Conservation (phyloP, 2,329 filamentous ascomycete species). For the Penicillium sp. region DNA sequence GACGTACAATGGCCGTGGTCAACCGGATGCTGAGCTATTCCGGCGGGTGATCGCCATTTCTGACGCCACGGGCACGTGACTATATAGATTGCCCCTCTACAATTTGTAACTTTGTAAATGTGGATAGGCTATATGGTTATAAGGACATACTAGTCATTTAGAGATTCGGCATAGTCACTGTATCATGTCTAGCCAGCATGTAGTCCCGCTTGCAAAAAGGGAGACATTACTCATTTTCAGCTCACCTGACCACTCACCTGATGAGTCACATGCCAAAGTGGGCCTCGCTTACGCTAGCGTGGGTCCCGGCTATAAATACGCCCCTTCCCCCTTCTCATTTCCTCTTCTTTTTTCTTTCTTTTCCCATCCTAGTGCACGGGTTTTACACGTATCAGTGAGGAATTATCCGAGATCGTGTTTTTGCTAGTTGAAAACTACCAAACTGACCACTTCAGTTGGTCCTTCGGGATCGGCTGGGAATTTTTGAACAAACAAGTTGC, state of each 20-base stretch:
- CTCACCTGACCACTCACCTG: background rate
- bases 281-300: slow-evolving; percentile 31
- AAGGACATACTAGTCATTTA: background rate
- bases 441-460: slow-evolving; percentile 70
- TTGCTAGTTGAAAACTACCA: slow-evolving; percentile 86
- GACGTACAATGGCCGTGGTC: background rate
- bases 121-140: background rate
- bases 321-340: slow-evolving; percentile 10
- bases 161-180: background rate
- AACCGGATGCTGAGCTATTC: slow-evolving; percentile 7
- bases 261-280: background rate
- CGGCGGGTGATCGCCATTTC: slow-evolving; percentile 15
- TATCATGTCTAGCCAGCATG: background rate
- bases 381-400: slow-evolving; percentile 80
- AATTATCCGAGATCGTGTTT: slow-evolving; percentile 81
- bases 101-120: background rate
- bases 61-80: slow-evolving; percentile 22
- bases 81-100: background rate
- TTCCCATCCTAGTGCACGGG: slow-evolving; percentile 52
- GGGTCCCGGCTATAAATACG: slow-evolving; percentile 21
- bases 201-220: background rate
- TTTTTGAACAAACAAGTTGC: slow-evolving; percentile 59
- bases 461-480: slow-evolving; percentile 65
- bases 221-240: background rate
- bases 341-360: slow-evolving; percentile 33